Evolutionary conservation across 306 rosid species (phyloP).

Genomic region (Citrullus colocynthis): DNA sequence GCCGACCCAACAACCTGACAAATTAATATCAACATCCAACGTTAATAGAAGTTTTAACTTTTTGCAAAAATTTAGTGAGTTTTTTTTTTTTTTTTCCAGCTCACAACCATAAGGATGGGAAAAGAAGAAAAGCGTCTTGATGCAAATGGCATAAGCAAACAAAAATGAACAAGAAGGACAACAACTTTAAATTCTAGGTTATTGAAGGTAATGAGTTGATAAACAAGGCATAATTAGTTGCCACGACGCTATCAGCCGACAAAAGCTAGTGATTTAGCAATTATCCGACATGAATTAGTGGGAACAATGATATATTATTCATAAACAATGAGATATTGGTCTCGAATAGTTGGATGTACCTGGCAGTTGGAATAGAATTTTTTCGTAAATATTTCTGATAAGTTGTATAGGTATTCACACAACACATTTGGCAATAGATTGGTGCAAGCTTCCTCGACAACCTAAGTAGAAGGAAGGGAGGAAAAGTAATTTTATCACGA

Average conservation of each 20-base stretch:
- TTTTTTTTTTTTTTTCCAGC: background rate
- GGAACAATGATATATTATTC: background rate
- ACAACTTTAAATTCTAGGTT: background rate
- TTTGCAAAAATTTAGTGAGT: background rate
- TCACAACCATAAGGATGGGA: background rate
- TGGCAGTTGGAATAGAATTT: slow-evolving; percentile 78
- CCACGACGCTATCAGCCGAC: background rate
- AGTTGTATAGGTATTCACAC: slow-evolving; percentile 81
- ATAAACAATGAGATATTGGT: slow-evolving; percentile 1
- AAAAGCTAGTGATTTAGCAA: background rate
- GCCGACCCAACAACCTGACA: slow-evolving; percentile 71
- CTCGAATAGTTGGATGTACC: slow-evolving; percentile 28
- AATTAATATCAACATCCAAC: background rate
- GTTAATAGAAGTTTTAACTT: background rate
- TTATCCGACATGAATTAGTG: background rate
- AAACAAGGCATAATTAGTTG: background rate
- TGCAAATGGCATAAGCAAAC: background rate
- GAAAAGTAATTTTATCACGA: background rate
- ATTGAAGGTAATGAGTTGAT: background rate
- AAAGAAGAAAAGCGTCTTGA: background rate
- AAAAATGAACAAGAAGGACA: background rate
- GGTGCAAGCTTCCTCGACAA: slow-evolving; percentile 82
- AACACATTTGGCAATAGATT: slow-evolving; percentile 68
- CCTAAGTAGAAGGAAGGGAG: slow-evolving; percentile 28
- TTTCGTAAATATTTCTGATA: slow-evolving; percentile 65